Evolutionary conservation across 139 green algal genomes (phyloP), one percentile per base, ranked within the genome.

Genomic region (Coelastrella sp.): DNA sequence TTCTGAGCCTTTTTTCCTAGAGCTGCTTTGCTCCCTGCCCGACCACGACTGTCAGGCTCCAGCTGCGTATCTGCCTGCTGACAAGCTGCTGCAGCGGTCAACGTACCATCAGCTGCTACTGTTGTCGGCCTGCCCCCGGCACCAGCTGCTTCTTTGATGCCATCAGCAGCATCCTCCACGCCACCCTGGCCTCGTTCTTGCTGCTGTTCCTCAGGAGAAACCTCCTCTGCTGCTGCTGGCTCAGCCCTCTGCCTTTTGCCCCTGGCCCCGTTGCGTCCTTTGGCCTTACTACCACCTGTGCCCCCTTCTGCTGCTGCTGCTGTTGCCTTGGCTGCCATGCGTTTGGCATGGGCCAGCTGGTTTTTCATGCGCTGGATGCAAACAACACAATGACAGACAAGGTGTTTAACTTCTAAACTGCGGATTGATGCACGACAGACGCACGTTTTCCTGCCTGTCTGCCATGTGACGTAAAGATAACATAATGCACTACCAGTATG

Each of bases 311-410:
- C 25, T 87, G 63, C 82, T 35, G 63, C 60, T 25, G 63, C 63
- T 78, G 70, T 19, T 78, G 70, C 70, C 63, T 87, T 87, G 82
- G 27, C 25, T 7, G 59, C n/a, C 17, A 12, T 24, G 84, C 84
- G 84, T 17, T 68, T 82, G 84, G 66, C 84, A n/a, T 79, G 25
- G 4, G 27, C 24, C 14, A 79, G 63, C 85, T 89, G 85, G 85
- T 84, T 83, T n/a, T 74, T 89, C 85, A 89, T 89, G 73, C 85
- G 85, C 85, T 89, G 65, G 63, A 78, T 17, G 10, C 60, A 75
- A 15, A 75, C 60, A 76, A 11, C 60, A 14, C 27, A n/a, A 6
- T 8, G 24, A 20, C 25, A 83, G 14, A 83, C 6, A 17, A 70
- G 63, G 12, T 70, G 15, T 70, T 22, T 70, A 4, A 70, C 63